Base-by-base conservation (phyloP, 1,284 basidiomycete genomes). In the Neonothopanus nambi region DNA sequence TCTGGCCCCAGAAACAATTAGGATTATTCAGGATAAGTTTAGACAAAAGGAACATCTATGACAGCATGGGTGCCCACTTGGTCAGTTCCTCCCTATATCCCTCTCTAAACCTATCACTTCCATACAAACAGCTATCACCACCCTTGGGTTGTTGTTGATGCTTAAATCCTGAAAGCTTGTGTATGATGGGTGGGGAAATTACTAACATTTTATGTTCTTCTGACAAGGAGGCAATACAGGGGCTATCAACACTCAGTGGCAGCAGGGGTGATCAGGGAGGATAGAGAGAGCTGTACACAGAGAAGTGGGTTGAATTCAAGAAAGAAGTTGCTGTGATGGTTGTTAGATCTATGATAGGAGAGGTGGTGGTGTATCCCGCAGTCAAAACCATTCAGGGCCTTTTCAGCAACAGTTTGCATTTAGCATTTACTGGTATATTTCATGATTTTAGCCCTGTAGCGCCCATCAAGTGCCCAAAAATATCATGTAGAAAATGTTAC, bases 321-420 rank as follows among this genome's bases (percentile, higher is more conserved):
- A 89, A 89, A 64, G 96, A 99, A 69, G 87, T 98, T 24, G 95
- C 96, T 0, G 95, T 99, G 43, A 98, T 99, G 92, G 97, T 99
- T 12, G 95, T 98, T 1, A 85, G 93, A 24, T 85, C 89, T 13
- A 77, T 76, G 5, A 68, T 74, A 17, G 95, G 94, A 13, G 81
- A 92, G 52, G 87, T 95, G 3, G 68, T 74, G 23, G 89, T 90
- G 8, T 99, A 99, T 67, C 94, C 96, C 21, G 87, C 86, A 1
- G 97, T 98, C 21, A 95, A 99, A 74, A 99, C 97, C 0, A 79
- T 99, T 13, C n/a, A n/a, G n/a, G n/a, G n/a, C n/a, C n/a, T n/a
- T n/a, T n/a, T n/a, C n/a, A n/a, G n/a, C n/a, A n/a, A n/a, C n/a
- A n/a, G n/a, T n/a, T n/a, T n/a, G n/a, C n/a, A n/a, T n/a, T n/a